These are phyloP conservation scores for Aspergillus coremiiformis DNA, from an alignment of 495 filamentous ascomycete genomes.

Conservation along the genomic window DNA sequence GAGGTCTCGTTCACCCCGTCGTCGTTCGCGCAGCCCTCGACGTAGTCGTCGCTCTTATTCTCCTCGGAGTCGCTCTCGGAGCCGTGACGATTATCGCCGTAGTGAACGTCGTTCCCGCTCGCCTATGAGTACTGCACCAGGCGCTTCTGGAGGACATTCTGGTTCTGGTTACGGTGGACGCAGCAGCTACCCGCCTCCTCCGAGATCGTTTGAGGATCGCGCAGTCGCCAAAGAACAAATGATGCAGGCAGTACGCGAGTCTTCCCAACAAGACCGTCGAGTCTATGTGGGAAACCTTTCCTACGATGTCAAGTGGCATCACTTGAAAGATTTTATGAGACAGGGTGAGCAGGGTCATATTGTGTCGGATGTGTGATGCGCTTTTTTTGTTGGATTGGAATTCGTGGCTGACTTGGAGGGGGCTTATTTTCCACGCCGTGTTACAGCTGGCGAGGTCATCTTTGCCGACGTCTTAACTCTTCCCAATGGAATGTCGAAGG, in stretches of 20 bases:
- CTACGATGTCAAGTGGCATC: constrained; percentile 99
- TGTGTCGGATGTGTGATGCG: constrained; percentile 18
- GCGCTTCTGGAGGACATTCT: constrained; percentile 60
- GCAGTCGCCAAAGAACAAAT: constrained; percentile 82
- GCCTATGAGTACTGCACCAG: constrained; percentile 72
- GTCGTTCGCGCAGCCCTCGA: constrained; percentile 73
- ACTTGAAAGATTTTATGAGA: constrained; percentile 99
- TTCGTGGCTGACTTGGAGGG: constrained; percentile 27
- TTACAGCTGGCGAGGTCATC: constrained; percentile 97
- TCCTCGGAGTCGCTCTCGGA: constrained; percentile 85
- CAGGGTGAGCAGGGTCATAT: constrained; percentile 65
- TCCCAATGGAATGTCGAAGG: constrained; percentile 99
- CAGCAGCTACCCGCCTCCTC: constrained; percentile 53
- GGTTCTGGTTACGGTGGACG: constrained; percentile 50
- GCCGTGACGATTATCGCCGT: constrained; percentile 81
- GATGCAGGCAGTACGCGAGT: constrained; percentile 88
- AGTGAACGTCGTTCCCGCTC: constrained; percentile 73
- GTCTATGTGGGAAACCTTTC: constrained; percentile 99
- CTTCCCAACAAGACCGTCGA: constrained; percentile 95
- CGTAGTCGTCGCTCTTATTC: constrained; percentile 82
- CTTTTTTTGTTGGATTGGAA: constrained; percentile 13
- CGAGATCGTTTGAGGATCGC: constrained; percentile 76
- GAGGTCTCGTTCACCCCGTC: constrained; percentile 87
- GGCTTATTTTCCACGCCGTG: constrained; percentile 18
- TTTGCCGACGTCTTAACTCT: constrained; percentile 99